Conservation (phyloP, 805 yeast species). For the Candida namnaoensis region DNA sequence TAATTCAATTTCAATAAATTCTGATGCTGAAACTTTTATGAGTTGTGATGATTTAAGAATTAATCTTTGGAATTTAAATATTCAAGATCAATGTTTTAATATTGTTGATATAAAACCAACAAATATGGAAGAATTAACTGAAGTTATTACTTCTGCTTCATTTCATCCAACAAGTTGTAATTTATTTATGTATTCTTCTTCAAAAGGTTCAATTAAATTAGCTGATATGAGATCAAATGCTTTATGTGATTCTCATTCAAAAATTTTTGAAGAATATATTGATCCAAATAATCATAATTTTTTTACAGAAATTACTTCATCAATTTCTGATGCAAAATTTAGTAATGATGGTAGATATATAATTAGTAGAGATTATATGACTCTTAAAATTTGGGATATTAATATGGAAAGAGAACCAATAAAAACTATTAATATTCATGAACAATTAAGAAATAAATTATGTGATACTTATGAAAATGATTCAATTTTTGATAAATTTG, state of each 20-base stretch:
- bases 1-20: conserved; percentile 88
- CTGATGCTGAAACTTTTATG: conserved; percentile 93
- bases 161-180: conserved; percentile 93
- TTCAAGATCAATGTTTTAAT: conserved; percentile 92
- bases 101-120: conserved; percentile 97
- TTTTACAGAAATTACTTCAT: conserved; percentile 93
- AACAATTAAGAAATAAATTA: conserved; percentile 82
- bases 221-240: conserved; percentile 97
- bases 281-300: conserved; percentile 92
- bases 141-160: conserved; percentile 93
- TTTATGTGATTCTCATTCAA: conserved; percentile 83
- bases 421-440: conserved; percentile 92
- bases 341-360: conserved; percentile 88
- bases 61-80: conserved; percentile 90
- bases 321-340: conserved; percentile 90
- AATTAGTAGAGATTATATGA: conserved; percentile 95
- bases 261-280: conserved; percentile 83
- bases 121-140: conserved; percentile 97
- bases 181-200: conserved; percentile 87
- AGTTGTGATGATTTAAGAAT: conserved; percentile 91
- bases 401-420: conserved; percentile 95
- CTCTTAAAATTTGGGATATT: conserved; percentile 96
- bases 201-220: conserved; percentile 91
- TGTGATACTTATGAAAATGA: conserved; percentile 98
- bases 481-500: conserved; percentile 97